Evolutionary conservation across 768 basidiomycete genomes (phyloP).

Genomic region (Rubroboletus satanas): DNA sequence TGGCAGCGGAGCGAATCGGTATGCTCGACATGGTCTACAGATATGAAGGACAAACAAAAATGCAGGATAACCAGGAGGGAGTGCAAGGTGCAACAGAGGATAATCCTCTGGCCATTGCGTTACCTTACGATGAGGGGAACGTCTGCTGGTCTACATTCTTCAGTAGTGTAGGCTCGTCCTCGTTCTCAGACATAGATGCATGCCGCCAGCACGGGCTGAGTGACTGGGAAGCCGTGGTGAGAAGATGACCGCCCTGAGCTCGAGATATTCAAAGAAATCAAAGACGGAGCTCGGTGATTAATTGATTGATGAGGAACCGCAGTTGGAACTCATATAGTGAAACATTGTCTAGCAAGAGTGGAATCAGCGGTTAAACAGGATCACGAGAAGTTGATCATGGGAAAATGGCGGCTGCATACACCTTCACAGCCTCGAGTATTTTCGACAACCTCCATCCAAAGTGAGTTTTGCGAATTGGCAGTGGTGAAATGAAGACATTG

Average conservation of each 20-base stretch:
- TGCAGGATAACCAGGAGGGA: not conserved
- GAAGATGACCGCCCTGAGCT: not conserved
- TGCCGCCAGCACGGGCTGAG: not conserved
- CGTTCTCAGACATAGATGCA: not conserved
- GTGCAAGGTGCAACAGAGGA: not conserved
- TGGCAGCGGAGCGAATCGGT: not conserved
- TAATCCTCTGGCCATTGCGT: not conserved
- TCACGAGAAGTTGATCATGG: not conserved
- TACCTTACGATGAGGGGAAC: not conserved
- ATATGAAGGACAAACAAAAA: not conserved
- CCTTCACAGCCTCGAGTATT: not conserved
- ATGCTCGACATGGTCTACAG: not conserved
- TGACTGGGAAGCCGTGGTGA: not conserved
- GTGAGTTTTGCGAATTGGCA: not conserved
- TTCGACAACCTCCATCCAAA: not conserved
- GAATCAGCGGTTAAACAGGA: no score
- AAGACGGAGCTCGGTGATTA: not conserved
- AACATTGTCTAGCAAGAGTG: not conserved
- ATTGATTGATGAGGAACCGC: no score
- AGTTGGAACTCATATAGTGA: not conserved
- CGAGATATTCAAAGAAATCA: not conserved
- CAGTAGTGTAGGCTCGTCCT: not conserved
- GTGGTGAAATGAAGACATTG: not conserved
- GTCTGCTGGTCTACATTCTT: not conserved
- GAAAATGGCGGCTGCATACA: not conserved